A percentile compares a stretch with the other conserved stretches of the same genome.
Conservation (phyloP, 352 stramenopile genomes). For the Globisporangium iwayamae region DNA sequence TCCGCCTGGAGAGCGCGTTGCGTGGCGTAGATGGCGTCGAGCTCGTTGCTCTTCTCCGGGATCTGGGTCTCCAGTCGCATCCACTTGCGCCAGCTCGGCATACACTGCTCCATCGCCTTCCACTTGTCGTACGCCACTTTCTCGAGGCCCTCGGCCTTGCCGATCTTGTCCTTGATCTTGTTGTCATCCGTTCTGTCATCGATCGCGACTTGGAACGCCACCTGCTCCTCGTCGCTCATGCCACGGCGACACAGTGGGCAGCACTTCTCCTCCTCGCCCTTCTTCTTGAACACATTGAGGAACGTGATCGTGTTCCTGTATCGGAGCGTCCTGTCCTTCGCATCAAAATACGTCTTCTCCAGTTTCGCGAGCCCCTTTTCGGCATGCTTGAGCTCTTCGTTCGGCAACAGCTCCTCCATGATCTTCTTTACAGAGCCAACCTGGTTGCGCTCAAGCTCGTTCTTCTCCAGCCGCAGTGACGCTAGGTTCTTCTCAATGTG, state of each 20-base stretch:
- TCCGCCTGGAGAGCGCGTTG: constrained; percentile 49
- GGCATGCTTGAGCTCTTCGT: constrained; percentile 39
- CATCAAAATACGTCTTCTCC: constrained; percentile 65
- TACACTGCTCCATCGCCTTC: constrained; percentile 50
- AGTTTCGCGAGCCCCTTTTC: constrained; percentile 47
- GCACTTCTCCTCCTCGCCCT: constrained; percentile 74
- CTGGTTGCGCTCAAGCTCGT: constrained; percentile 48
- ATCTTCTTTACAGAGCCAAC: constrained; percentile 44
- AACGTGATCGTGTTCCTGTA: constrained; percentile 84
- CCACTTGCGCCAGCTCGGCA: constrained; percentile 73
- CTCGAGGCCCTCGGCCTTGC: constrained; percentile 55
- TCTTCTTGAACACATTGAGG: constrained; percentile 81
- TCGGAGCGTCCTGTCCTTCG: constrained; percentile 78
- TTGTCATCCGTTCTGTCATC: constrained; percentile 73
- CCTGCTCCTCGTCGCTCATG: constrained; percentile 54
- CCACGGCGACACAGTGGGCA: constrained; percentile 71
- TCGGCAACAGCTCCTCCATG: constrained; percentile 45
- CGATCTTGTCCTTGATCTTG: constrained; percentile 78
- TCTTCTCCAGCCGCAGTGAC: constrained; percentile 38
- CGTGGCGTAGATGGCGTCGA: constrained; percentile 42
- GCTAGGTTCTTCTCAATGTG: constrained; percentile 41
- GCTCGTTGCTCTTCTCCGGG: constrained; percentile 35
- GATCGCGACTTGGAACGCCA: constrained; percentile 57
- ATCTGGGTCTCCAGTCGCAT: constrained; percentile 45
- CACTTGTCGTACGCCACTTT: constrained; percentile 40